A percentile compares a stretch with the other conserved stretches of the same genome.
phyloP scores from a whole-genome alignment of 177 flowering plant genomes.

The Vitis hybrid region DNA sequence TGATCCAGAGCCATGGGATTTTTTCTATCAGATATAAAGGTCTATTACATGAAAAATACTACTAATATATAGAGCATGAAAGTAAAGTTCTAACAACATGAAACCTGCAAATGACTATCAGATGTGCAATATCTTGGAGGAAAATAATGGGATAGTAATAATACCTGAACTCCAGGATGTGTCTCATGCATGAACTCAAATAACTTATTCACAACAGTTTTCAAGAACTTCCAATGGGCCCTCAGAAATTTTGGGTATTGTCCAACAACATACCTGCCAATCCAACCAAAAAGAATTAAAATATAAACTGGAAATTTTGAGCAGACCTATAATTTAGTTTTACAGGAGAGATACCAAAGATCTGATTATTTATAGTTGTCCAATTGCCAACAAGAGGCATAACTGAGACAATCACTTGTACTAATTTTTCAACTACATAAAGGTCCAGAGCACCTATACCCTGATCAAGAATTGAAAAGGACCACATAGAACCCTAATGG shows the following conservation, averaged over 20 bases:
- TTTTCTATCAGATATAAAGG: too few relatives aligned
- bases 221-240: constrained; percentile 98
- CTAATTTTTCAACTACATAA: too few relatives aligned
- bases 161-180: constrained; percentile 99
- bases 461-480: neutral
- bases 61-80: too few relatives aligned
- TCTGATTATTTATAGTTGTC: too few relatives aligned
- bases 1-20: too few relatives aligned
- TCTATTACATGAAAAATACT: too few relatives aligned
- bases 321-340: neutral
- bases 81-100: too few relatives aligned
- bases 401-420: too few relatives aligned
- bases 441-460: too few relatives aligned
- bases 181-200: constrained; percentile 99
- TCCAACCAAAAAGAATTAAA: neutral
- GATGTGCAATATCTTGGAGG: neutral
- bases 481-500: neutral
- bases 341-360: too few relatives aligned
- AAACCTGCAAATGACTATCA: too few relatives aligned
- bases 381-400: too few relatives aligned
- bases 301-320: neutral
- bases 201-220: constrained; percentile 97
- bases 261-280: constrained; percentile 96
- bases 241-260: constrained; percentile 93
- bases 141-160: neutral